Evolutionary conservation across 805 yeast genomes (phyloP).

Genomic region (Candida yuanshanica): DNA sequence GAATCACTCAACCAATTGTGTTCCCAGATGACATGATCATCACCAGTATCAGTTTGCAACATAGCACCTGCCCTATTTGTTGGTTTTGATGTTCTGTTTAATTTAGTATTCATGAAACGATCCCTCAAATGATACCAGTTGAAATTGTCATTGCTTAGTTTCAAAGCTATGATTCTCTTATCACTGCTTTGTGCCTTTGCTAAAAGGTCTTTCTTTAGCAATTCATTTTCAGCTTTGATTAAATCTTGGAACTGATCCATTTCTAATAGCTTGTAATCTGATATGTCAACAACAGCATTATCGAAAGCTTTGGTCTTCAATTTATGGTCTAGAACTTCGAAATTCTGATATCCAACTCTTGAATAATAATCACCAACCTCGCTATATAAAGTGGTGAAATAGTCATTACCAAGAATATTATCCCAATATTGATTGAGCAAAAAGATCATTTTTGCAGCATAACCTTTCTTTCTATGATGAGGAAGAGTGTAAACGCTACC

Average conservation of each 20-base stretch:
- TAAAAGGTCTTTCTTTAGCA: conserved; percentile 17
- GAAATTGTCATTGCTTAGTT: conserved; percentile 32
- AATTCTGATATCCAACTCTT: conserved; percentile 51
- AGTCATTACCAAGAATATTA: conserved; percentile 25
- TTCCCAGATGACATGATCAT: conserved; percentile 39
- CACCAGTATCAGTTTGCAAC: conserved; percentile 14
- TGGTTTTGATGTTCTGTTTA: conserved; percentile 11
- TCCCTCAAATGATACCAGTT: conserved; percentile 41
- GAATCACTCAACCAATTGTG: conserved; percentile 34
- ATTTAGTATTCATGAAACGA: conserved; percentile 28
- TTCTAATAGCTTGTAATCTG: conserved; percentile 22
- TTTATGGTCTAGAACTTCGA: conserved; percentile 23
- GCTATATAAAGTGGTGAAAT: conserved; percentile 52
- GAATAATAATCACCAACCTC: conserved; percentile 67
- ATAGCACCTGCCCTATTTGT: conserved; percentile 25
- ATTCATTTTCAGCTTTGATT: conserved; percentile 23
- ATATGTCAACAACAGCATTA: neutral
- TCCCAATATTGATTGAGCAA: conserved; percentile 31
- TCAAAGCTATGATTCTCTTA: conserved; percentile 24
- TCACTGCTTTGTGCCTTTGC: conserved; percentile 14
- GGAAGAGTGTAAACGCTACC: conserved; percentile 57
- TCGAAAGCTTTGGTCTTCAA: neutral
- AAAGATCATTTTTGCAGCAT: conserved; percentile 44
- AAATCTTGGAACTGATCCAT: conserved; percentile 28
- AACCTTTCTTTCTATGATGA: conserved; percentile 47